These are phyloP conservation scores for Pseudonectria foliicola DNA, from an alignment of 2,329 filamentous ascomycete genomes.

Conservation along the genomic window DNA sequence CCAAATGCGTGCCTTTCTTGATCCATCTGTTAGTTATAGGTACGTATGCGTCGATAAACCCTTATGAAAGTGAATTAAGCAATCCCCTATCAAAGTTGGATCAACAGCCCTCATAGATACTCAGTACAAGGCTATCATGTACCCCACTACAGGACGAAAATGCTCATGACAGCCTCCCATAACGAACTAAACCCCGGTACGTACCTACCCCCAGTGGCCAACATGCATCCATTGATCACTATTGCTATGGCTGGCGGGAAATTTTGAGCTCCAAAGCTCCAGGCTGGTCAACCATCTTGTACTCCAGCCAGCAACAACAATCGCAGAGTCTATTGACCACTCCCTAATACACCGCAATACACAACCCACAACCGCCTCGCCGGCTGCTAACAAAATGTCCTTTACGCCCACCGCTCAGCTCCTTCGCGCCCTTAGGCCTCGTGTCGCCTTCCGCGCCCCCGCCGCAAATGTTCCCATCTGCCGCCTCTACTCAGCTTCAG, in stretches of 20 bases:
- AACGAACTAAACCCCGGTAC: no score
- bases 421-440: conserved; percentile 13
- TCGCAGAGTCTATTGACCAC: conserved; percentile 3
- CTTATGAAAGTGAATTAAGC: no score
- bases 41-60: no score
- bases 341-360: background rate
- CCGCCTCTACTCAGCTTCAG: conserved; percentile 26
- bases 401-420: conserved; percentile 17
- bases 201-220: no score
- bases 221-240: no score
- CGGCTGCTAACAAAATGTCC: conserved; percentile 12
- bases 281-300: conserved; percentile 5
- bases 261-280: conserved; percentile 18
- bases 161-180: no score
- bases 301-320: conserved; percentile 2
- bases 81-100: no score
- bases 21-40: no score
- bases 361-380: background rate
- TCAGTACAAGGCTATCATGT: no score
- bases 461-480: conserved; percentile 8
- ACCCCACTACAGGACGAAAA: no score
- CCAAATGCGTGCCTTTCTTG: no score
- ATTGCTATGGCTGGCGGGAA: conserved; percentile 12
- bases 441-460: conserved; percentile 8
- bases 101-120: no score